Evolutionary conservation across 2,329 filamentous ascomycete genomes (phyloP).

Genomic region (Balansia obtecta): DNA sequence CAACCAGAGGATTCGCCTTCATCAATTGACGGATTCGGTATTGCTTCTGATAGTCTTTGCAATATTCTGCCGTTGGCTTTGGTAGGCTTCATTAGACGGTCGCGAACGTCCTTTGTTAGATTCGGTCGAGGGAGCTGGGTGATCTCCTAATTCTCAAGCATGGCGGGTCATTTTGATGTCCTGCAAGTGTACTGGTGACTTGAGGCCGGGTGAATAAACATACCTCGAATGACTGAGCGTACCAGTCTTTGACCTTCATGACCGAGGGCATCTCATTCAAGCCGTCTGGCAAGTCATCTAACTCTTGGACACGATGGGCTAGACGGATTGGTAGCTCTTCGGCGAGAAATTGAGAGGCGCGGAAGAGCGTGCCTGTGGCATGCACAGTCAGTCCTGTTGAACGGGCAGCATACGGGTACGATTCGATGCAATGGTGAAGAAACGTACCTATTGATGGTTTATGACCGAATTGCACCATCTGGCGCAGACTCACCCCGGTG

Average conservation of each 20-base stretch:
- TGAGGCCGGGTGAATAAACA: slow-evolving; percentile 13
- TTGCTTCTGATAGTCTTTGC: slow-evolving; percentile 69
- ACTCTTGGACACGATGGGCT: slow-evolving; percentile 90
- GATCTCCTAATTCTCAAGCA: slow-evolving; percentile 57
- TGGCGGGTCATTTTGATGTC: slow-evolving; percentile 3
- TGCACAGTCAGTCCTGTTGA: slow-evolving; percentile 6
- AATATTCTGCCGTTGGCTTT: slow-evolving; percentile 46
- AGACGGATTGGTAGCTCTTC: slow-evolving; percentile 96
- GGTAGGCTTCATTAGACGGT: slow-evolving; percentile 61
- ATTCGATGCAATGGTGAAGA: slow-evolving; percentile 41
- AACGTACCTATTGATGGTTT: slow-evolving; percentile 72
- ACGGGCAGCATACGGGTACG: slow-evolving; percentile 51
- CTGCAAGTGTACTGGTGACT: not conserved
- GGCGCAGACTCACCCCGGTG: slow-evolving; percentile 86
- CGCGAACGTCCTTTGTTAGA: slow-evolving; percentile 62
- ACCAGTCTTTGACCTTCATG: slow-evolving; percentile 91
- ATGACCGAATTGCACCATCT: slow-evolving; percentile 99
- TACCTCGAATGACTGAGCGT: slow-evolving; percentile 98
- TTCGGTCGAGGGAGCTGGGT: slow-evolving; percentile 70
- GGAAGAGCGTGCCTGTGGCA: slow-evolving; percentile 73
- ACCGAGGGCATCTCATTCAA: slow-evolving; percentile 98
- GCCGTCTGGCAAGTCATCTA: slow-evolving; percentile 84
- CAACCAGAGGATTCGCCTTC: slow-evolving; percentile 66
- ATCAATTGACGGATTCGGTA: slow-evolving; percentile 78
- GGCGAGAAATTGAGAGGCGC: slow-evolving; percentile 93